Base-by-base conservation (phyloP, 306 rosid genomes). In the Castanea mollissima region DNA sequence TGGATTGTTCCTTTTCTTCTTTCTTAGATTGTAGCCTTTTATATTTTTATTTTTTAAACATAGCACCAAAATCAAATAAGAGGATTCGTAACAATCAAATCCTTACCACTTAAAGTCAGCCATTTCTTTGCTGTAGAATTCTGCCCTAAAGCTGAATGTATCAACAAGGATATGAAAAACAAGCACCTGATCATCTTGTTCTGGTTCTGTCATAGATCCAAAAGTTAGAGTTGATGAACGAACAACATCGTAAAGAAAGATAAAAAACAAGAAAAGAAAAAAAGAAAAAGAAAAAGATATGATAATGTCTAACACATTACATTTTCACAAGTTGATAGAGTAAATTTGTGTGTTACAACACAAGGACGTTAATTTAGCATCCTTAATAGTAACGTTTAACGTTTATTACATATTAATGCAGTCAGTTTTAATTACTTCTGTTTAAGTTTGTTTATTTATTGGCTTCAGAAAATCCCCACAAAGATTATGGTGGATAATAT, bases 31-130 rank as follows among this genome's bases (percentile, higher is more conserved):
- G 7, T 27, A 1, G 51, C 16, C 3, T 4, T 54, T 18, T 25
- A 25, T 25, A 25, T 25, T 27, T 19, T 12, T 51, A 0, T 64
- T 13, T 62, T 15, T 14, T 76, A 15, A 55, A 76, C 4, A 49
- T n/a, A 6, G 29, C 29, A 27, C 15, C 74, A 51, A 70, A 38
- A 75, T 18, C 5, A 41, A 20, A 9, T n/a, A 57, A 44, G 5
- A 2, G 44, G 18, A 23, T 41, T 12, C 73, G 31, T 51, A 60
- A 78, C 52, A 46, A 16, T 46, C 5, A 21, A 29, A 18, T 67
- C 55, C 25, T 54, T 84, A 90, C 98, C 98, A 12, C 31, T 92
- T 78, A 94, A 90, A 67, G 99, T 94, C 64, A 85, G 71, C 99
- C 99, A 95, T 86, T 85, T 88, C 70, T 77, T 64, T 0, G 69